These are phyloP conservation scores for Porcisia deanei DNA, from an alignment of 208 protist species.

Conservation along the genomic window DNA sequence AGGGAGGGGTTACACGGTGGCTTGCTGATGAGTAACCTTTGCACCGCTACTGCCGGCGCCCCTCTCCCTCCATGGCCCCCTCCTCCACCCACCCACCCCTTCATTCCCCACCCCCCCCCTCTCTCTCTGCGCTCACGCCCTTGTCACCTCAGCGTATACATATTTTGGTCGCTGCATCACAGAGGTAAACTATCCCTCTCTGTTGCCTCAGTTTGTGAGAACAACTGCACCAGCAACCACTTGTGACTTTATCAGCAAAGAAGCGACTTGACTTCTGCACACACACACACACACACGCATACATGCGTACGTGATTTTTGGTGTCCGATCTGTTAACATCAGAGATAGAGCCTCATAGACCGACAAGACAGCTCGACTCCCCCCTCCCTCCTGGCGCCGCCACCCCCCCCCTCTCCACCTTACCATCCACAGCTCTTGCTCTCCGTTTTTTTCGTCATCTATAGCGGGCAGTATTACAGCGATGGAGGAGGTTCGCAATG, in stretches of 20 bases:
- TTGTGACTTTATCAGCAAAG: too few species aligned
- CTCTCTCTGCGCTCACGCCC: background rate
- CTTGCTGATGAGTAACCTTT: too few species aligned
- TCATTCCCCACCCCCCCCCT: too few species aligned
- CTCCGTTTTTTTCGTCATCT: background rate
- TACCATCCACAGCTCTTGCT: background rate
- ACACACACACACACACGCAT: background rate
- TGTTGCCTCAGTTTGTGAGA: background rate
- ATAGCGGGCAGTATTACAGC: background rate
- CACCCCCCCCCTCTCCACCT: background rate
- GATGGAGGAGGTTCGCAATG: conserved; percentile 7
- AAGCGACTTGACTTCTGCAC: too few species aligned
- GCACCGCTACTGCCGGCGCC: too few species aligned
- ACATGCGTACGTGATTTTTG: background rate
- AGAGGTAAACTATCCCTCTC: background rate
- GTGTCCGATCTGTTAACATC: background rate
- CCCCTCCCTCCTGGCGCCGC: background rate
- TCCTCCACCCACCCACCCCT: background rate
- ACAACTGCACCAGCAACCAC: too few species aligned
- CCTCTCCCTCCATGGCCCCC: too few species aligned
- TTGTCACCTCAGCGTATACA: background rate
- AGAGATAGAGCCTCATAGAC: background rate
- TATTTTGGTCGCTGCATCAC: background rate
- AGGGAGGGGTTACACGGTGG: too few species aligned
- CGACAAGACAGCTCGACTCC: background rate